A percentile compares a stretch with the other conserved stretches of the same genome.
These are phyloP conservation scores for Fagopyrum esculentum DNA, from an alignment of 148 eudicot species.

Conservation along the genomic window DNA sequence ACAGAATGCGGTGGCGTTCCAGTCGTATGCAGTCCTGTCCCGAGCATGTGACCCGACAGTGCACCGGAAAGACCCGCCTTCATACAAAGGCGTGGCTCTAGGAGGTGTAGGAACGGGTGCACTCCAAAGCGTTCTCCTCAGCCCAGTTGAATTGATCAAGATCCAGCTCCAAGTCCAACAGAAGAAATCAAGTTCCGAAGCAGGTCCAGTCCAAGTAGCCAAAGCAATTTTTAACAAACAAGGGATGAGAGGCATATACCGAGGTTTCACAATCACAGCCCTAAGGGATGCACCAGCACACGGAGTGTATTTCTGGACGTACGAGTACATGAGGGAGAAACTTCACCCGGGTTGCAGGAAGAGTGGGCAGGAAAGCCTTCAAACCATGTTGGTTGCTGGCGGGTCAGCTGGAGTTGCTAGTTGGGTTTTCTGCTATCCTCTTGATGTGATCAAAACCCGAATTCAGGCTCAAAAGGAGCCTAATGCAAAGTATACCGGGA, in stretches of 20 bases:
- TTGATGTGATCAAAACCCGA: conserved; percentile 77
- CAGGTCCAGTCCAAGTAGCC: conserved; percentile 54
- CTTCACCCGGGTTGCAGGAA: conserved; percentile 85
- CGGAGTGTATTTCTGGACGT: conserved; percentile 73
- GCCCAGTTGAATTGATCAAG: conserved; percentile 79
- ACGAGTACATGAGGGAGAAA: conserved; percentile 61
- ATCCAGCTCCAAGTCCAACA: conserved; percentile 71
- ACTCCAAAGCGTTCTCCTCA: conserved; percentile 62
- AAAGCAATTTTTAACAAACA: conserved; percentile 40
- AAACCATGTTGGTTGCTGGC: conserved; percentile 82
- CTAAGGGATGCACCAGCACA: conserved; percentile 86
- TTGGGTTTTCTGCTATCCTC: conserved; percentile 76
- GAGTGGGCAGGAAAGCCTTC: conserved; percentile 51
- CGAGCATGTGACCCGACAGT: conserved; percentile 50
- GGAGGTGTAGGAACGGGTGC: conserved; percentile 94
- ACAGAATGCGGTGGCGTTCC: conserved; percentile 96
- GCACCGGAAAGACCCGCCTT: conserved; percentile 51
- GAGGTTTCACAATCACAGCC: conserved; percentile 68
- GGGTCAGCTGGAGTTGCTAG: conserved; percentile 88
- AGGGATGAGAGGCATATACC: conserved; percentile 62
- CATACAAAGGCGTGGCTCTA: conserved; percentile 60
- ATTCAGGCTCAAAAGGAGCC: conserved; percentile 54
- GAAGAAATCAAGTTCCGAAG: conserved; percentile 1
- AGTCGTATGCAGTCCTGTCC: conserved; percentile 69
- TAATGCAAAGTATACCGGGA: conserved; percentile 43